Base-by-base conservation (phyloP, 768 basidiomycete genomes). In the Tricholoma terreum region DNA sequence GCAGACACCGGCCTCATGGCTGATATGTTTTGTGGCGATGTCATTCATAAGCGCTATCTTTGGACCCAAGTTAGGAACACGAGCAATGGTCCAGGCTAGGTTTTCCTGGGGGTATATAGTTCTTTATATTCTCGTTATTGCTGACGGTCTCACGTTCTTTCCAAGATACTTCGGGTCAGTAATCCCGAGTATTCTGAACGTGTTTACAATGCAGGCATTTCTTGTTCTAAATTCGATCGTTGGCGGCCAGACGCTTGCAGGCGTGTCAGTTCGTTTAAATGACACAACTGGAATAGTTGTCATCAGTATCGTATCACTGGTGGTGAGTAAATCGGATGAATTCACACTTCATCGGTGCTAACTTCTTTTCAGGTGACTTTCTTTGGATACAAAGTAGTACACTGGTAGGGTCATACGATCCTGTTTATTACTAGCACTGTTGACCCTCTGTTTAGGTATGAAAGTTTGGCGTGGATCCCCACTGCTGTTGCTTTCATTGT, bases 51-150 rank as follows among this genome's bases (percentile, higher is more conserved):
- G 79, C 55, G 75, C 74, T n/a, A 84, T 85, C 3, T 90, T 89
- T 72, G 90, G 92, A 10, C 89, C 92, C 0, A 86, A 84, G 67
- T 74, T 89, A 0, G 92, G 92, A n/a, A 81, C 87, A 65, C 78
- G 91, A 17, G 87, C 87, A 55, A 90, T 93, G 89, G 83, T 90
- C 21, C 80, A 84, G 58, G 83, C 87, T 65, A 61, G 61, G n/a
- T 68, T 67, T 55, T 61, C 71, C 21, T 70, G 67, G 67, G 69
- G 69, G 70, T 73, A 52, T 38, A 11, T 6, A 19, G 9, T 12
- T 38, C 31, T 10, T 38, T 31, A 10, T 30, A 52, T 17, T 34
- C 27, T 33, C 1, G 33, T 15, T 6, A 40, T 31, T 30, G 21
- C 30, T 49, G 53, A 40, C 54, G 45, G 14, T 43, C 36, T 48